phyloP scores from a whole-genome alignment of 139 green algal genomes.

The Ettlia oleoabundans region DNA sequence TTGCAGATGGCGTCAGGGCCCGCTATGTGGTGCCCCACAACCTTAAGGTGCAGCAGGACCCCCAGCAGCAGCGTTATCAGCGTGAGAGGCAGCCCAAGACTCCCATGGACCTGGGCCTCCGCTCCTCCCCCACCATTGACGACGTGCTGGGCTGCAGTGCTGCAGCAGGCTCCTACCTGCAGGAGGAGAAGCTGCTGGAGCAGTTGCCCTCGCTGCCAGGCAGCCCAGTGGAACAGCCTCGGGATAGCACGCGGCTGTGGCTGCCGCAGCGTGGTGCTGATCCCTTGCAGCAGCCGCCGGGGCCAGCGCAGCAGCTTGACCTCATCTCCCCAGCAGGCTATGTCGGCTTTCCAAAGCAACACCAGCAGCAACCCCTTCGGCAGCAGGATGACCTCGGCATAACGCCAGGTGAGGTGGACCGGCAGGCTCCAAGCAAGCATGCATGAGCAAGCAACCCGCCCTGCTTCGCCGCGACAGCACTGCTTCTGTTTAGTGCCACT shows the following conservation, averaged over 20 bases:
- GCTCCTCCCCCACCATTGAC: constrained; percentile 13
- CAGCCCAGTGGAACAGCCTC: too few relatives aligned
- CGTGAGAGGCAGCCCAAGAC: neutral
- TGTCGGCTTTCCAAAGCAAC: too few relatives aligned
- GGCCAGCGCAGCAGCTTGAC: constrained; percentile 10
- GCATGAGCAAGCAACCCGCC: neutral
- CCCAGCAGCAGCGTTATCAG: neutral
- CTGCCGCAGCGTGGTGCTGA: constrained; percentile 4
- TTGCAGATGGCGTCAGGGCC: neutral
- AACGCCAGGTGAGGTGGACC: neutral
- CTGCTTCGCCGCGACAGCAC: too few relatives aligned
- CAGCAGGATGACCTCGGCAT: neutral
- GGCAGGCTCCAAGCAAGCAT: neutral
- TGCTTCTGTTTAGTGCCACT: too few relatives aligned
- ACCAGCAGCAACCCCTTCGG: neutral
- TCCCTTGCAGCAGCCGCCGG: neutral
- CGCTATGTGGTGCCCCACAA: neutral
- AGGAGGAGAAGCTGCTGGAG: too few relatives aligned
- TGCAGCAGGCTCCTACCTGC: neutral
- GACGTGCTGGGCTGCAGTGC: neutral
- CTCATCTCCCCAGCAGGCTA: too few relatives aligned
- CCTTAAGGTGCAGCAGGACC: neutral
- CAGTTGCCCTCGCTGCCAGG: too few relatives aligned
- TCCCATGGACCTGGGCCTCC: neutral
- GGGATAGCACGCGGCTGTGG: too few relatives aligned